Base-by-base conservation (phyloP, 1,284 basidiomycete species). In the Exobasidium cylindrosporum region DNA sequence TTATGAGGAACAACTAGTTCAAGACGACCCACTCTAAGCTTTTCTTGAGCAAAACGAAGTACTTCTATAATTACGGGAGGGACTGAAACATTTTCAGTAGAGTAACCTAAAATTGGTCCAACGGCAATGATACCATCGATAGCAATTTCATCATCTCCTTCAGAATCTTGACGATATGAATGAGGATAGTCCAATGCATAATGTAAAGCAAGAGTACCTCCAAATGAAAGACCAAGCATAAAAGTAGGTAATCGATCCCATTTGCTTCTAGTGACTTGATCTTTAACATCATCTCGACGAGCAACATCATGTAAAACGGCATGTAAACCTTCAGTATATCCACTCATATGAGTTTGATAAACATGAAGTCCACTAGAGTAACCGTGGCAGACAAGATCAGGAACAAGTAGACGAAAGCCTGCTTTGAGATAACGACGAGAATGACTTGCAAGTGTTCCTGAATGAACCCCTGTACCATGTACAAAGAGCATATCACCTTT, bases 1-100 rank as follows among this genome's bases (percentile, higher is more conserved):
- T 76, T 77, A 66, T 78, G 76, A 13, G 76, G 76, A 5, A 78
- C 73, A 13, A 72, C 67, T 2, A 73, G 60, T 54, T 78, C 76
- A 24, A 78, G 46, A 31, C 75, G 61, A 1, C 54, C 60, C 6
- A 70, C 35, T 11, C 45, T 29, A 54, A 72, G 73, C 31, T 72
- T 57, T 31, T 74, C 13, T 46, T 63, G 66, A 11, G 59, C 60
- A 17, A 52, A 32, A 44, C 70, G 64, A 35, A 74, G n/a, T 28
- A 31, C 50, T 10, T 14, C 24, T n/a, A 53, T 17, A 14, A 21
- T 21, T 14, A 14, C n/a, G 14, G 49, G 49, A 54, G 70, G 72
- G 35, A 73, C 57, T n/a, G n/a, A n/a, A 32, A 76, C 13, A 46
- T 65, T 68, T 7, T 60, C 57, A n/a, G n/a, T n/a, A n/a, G n/a